Conservation (phyloP, 23 red algal species). For the Gracilaria gracilis region DNA sequence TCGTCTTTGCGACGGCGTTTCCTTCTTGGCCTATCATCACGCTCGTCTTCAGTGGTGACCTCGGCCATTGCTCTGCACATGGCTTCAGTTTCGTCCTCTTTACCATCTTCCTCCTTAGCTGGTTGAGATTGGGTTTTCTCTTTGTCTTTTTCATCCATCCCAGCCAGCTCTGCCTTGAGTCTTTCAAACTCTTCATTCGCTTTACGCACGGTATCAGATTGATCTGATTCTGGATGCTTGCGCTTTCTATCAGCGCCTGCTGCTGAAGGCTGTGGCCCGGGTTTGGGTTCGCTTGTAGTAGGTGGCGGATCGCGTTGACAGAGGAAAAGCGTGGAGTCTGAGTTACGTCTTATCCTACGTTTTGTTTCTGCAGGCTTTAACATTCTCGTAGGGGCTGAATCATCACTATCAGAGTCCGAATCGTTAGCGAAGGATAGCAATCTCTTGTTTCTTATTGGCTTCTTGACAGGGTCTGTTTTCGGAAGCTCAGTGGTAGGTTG, state of each 20-base stretch:
- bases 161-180: slow-evolving; percentile 44
- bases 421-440: slow-evolving; percentile 47
- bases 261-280: neutral
- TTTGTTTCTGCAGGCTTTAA: slow-evolving; percentile 9
- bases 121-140: slow-evolving; percentile 7
- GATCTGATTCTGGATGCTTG: slow-evolving; percentile 30
- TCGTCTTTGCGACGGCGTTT: slow-evolving; percentile 43
- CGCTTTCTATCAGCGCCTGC: slow-evolving; percentile 9
- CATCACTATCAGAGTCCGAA: slow-evolving; percentile 43
- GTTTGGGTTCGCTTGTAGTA: neutral
- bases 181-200: slow-evolving; percentile 56
- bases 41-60: slow-evolving; percentile 42
- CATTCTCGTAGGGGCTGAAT: slow-evolving; percentile 14
- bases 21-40: slow-evolving; percentile 21
- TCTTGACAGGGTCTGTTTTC: neutral
- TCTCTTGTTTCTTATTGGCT: slow-evolving; percentile 18
- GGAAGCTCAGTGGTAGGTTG: neutral
- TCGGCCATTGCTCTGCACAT: slow-evolving; percentile 40
- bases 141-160: slow-evolving; percentile 29
- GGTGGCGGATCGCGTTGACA: neutral
- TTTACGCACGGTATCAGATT: slow-evolving; percentile 22
- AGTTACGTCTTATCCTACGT: slow-evolving; percentile 26
- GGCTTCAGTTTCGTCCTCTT: slow-evolving; percentile 41
- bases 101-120: slow-evolving; percentile 6
- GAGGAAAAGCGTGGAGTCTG: slow-evolving; percentile 12